A percentile compares a stretch with the other conserved stretches of the same genome.
phyloP scores from a whole-genome alignment of 169 alveolate genomes.

The Cryptosporidium viatorum region DNA sequence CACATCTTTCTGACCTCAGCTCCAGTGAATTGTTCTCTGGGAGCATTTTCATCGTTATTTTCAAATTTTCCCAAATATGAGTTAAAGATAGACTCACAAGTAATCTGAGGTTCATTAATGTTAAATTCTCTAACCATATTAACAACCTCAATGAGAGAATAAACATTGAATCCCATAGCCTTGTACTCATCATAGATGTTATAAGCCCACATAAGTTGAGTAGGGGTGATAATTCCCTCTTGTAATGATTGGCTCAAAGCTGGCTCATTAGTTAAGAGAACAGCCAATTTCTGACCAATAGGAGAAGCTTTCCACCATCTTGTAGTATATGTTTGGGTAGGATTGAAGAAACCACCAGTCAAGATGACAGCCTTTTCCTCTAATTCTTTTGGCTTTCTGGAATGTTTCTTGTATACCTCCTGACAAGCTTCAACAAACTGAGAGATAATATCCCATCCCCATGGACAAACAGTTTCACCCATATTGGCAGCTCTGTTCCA shows the following conservation, averaged over 20 bases:
- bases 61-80: slow-evolving; percentile 57
- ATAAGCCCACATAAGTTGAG: slow-evolving; percentile 73
- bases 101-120: slow-evolving; percentile 46
- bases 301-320: slow-evolving; percentile 76
- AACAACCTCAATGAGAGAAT: slow-evolving; percentile 51
- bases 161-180: slow-evolving; percentile 39
- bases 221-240: slow-evolving; percentile 61
- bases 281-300: slow-evolving; percentile 72
- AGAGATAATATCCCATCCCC: slow-evolving; percentile 75
- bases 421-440: slow-evolving; percentile 72
- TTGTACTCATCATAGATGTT: slow-evolving; percentile 62
- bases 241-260: slow-evolving; percentile 52
- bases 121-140: slow-evolving; percentile 66
- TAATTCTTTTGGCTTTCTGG: slow-evolving; percentile 33
- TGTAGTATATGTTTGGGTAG: slow-evolving; percentile 44
- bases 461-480: slow-evolving; percentile 68
- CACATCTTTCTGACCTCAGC: slow-evolving; percentile 71
- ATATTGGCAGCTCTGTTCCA: slow-evolving; percentile 62
- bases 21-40: slow-evolving; percentile 46
- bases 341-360: slow-evolving; percentile 73
- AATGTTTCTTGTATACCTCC: slow-evolving; percentile 59
- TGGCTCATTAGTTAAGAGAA: slow-evolving; percentile 22
- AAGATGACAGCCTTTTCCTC: slow-evolving; percentile 68
- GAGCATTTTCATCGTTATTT: slow-evolving; percentile 59
- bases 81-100: slow-evolving; percentile 53